Base-by-base conservation (phyloP, 2,329 filamentous ascomycete species). In the Niveomyces coronatus region DNA sequence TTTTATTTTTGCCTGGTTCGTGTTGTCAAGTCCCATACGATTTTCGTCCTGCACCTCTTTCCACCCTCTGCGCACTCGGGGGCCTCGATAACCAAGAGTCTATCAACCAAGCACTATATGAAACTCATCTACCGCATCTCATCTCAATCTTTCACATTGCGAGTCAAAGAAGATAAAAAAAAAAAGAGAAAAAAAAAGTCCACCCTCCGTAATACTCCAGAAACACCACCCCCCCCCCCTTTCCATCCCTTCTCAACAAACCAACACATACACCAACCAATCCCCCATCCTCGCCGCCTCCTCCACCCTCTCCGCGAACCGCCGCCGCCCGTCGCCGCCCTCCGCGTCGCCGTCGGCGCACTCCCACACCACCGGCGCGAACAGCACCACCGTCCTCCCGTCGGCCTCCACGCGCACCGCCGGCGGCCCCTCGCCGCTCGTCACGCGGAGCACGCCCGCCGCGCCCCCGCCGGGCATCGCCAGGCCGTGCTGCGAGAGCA, bases 291-390 rank as follows among this genome's bases (percentile, higher is more conserved):
- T 22, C 17, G 32, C 39, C 17, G 34, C 38, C 6, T 41, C 36
- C 2, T 10, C 35, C 10, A 37, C 9, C 22, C 17, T 34, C 6
- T 39, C 32, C 3, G 8, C 28, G 10, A 37, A 37, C 8, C 46
- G 44, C 4, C 39, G 47, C 31, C 53, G 47, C 33, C 54, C 49
- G 22, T 54, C 49, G 9, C 47, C 47, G 26, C 46, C 46, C 17
- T 53, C 43, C 5, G 44, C 35, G 31, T 47, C 50, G 29, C 45
- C 39, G n/a, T 47, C 51, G 27, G 55, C 49, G n/a, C 53, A 23
- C 15, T 49, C 51, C 44, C 52, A 50, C 44, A 58, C 53, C 37
- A 53, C 41, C 42, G 58, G 39, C 4, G 23, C 32, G 8, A 31
- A 32, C 11, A 48, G 41, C 6, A 41, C 24, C 13, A 49, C 43